phyloP scores from a whole-genome alignment of 345 rosid species.

The Eucalyptus albens region DNA sequence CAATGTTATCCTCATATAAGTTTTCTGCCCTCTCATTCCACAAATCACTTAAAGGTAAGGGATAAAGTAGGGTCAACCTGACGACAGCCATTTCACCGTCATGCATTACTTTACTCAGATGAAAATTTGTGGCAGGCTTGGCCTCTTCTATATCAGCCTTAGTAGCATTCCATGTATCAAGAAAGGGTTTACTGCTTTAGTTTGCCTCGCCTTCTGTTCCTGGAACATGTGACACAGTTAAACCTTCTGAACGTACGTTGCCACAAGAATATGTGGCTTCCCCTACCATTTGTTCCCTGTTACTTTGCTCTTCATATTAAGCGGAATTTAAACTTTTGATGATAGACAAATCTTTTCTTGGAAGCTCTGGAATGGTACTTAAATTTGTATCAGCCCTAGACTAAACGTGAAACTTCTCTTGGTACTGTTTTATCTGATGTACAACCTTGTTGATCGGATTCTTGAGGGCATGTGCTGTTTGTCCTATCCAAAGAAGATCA shows the following conservation, averaged over 20 bases:
- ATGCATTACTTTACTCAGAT: too few relatives aligned
- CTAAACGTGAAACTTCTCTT: neutral
- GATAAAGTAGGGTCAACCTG: too few relatives aligned
- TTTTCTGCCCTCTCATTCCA: too few relatives aligned
- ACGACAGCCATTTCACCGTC: too few relatives aligned
- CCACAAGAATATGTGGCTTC: neutral
- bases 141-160: too few relatives aligned
- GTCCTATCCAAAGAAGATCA: neutral
- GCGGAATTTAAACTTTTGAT: neutral
- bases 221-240: neutral
- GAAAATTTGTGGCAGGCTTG: too few relatives aligned
- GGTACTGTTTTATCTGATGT: neutral
- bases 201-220: conserved; percentile 5
- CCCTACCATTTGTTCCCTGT: neutral
- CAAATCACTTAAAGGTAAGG: too few relatives aligned
- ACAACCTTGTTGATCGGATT: neutral
- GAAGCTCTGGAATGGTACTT: neutral
- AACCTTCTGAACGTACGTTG: neutral
- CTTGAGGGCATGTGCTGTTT: neutral
- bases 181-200: conserved; percentile 6
- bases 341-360: conserved; percentile 1
- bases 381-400: neutral
- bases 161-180: neutral
- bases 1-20: too few relatives aligned
- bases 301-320: conserved; percentile 5